A percentile compares a stretch with the other conserved stretches of the same genome.
Evolutionary conservation across 257 asterid species (phyloP).

Genomic region (Orobanche coerulescens): DNA sequence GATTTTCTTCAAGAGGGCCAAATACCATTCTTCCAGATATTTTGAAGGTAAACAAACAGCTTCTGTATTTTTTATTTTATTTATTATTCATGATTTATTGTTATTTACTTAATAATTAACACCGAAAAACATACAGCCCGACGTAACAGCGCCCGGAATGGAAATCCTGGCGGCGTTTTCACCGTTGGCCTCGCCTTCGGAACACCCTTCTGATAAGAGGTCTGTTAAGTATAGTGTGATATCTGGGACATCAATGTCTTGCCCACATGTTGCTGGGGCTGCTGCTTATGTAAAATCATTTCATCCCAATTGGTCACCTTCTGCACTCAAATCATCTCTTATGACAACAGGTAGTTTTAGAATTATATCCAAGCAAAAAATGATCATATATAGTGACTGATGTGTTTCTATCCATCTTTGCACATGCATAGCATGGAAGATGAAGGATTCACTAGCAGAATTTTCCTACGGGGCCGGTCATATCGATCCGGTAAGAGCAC

Average conservation of each 20-base stretch:
- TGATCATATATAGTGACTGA: neutral
- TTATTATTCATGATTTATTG: too few relatives aligned
- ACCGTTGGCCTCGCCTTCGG: constrained; percentile 7
- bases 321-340: constrained; percentile 30
- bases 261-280: constrained; percentile 25
- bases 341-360: constrained; percentile 27
- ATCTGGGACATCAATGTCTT: constrained; percentile 28
- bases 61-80: too few relatives aligned
- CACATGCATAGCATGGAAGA: constrained; percentile 12
- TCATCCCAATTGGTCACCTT: constrained; percentile 25
- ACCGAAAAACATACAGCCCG: constrained; percentile 30
- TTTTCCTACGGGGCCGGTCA: constrained; percentile 22
- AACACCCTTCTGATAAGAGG: neutral
- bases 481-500: constrained; percentile 19
- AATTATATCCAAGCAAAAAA: neutral
- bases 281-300: constrained; percentile 23
- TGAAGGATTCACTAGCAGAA: constrained; percentile 23
- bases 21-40: neutral
- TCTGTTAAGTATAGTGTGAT: constrained; percentile 1
- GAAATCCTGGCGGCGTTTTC: constrained; percentile 25
- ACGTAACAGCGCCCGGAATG: constrained; percentile 23
- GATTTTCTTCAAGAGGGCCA: constrained; percentile 16
- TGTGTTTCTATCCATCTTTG: neutral
- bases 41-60: neutral
- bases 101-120: too few relatives aligned